Conservation (phyloP, 2,329 filamentous ascomycete species). For the Pleurostoma richardsiae region DNA sequence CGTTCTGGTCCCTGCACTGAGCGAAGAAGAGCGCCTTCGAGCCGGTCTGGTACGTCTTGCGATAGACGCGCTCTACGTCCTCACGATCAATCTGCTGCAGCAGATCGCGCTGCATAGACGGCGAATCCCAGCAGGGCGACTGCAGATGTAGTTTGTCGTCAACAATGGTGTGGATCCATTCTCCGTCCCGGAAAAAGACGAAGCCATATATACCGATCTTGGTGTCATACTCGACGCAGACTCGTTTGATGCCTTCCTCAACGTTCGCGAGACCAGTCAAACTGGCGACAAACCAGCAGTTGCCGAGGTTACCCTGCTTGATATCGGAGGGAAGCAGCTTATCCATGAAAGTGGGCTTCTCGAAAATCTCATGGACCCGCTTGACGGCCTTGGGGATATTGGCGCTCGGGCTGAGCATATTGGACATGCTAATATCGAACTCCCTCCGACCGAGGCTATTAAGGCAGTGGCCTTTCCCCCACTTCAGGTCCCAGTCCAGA, state of each 20-base stretch:
- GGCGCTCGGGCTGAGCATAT: slow-evolving; percentile 38
- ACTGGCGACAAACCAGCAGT: slow-evolving; percentile 80
- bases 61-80: slow-evolving; percentile 60
- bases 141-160: slow-evolving; percentile 87
- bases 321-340: slow-evolving; percentile 68
- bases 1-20: slow-evolving; percentile 67
- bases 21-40: slow-evolving; percentile 73
- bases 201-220: slow-evolving; percentile 84
- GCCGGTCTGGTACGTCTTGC: slow-evolving; percentile 66
- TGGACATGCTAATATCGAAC: slow-evolving; percentile 45
- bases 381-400: slow-evolving; percentile 69
- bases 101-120: slow-evolving; percentile 67
- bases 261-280: slow-evolving; percentile 74
- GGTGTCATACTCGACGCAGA: slow-evolving; percentile 72
- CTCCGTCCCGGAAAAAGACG: slow-evolving; percentile 81
- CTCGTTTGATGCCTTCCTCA: slow-evolving; percentile 61
- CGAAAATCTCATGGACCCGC: slow-evolving; percentile 68
- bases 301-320: slow-evolving; percentile 71
- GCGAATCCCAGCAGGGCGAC: slow-evolving; percentile 77
- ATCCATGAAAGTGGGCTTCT: slow-evolving; percentile 63
- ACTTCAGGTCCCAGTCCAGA: slow-evolving; percentile 64
- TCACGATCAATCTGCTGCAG: slow-evolving; percentile 72
- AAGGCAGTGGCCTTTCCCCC: slow-evolving; percentile 51
- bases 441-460: slow-evolving; percentile 46
- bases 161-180: slow-evolving; percentile 88